A percentile compares a stretch with the other conserved stretches of the same genome.
phyloP scores from a whole-genome alignment of 1,139 yeast species.

The Waltiozyma sp. region DNA sequence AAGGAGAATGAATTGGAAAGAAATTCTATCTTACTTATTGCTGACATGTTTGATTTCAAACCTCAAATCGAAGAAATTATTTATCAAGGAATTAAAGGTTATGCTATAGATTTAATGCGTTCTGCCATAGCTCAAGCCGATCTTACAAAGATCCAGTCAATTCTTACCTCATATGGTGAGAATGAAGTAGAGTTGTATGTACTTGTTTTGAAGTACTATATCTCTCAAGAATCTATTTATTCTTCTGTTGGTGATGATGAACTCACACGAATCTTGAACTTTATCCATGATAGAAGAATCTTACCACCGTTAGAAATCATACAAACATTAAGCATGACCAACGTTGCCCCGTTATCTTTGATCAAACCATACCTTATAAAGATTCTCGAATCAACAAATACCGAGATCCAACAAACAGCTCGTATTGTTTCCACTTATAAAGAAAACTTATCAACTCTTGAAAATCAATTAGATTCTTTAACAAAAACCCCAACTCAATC shows the following conservation, averaged over 20 bases:
- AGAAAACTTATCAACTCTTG: neutral
- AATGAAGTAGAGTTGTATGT: conserved; percentile 55
- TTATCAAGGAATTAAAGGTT: conserved; percentile 15
- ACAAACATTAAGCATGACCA: conserved; percentile 52
- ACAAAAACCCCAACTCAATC: neutral
- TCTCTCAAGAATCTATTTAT: conserved; percentile 46
- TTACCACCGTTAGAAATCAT: conserved; percentile 72
- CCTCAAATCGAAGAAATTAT: conserved; percentile 31
- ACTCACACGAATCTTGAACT: conserved; percentile 39
- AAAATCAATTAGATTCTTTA: neutral
- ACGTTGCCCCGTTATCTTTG: conserved; percentile 62
- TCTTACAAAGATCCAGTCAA: conserved; percentile 42
- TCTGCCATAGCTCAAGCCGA: conserved; percentile 50
- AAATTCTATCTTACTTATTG: conserved; percentile 49
- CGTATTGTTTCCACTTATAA: neutral
- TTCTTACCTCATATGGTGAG: conserved; percentile 50
- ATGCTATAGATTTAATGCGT: conserved; percentile 49
- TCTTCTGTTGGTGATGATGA: conserved; percentile 42
- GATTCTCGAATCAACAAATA: conserved; percentile 47
- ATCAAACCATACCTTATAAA: conserved; percentile 61
- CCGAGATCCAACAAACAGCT: conserved; percentile 36
- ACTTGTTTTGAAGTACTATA: conserved; percentile 52
- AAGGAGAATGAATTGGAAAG: conserved; percentile 36
- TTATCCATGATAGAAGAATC: conserved; percentile 40
- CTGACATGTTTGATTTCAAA: conserved; percentile 48